These are phyloP conservation scores for Starmerella tilneyi DNA, from an alignment of 805 yeast species.

Conservation along the genomic window DNA sequence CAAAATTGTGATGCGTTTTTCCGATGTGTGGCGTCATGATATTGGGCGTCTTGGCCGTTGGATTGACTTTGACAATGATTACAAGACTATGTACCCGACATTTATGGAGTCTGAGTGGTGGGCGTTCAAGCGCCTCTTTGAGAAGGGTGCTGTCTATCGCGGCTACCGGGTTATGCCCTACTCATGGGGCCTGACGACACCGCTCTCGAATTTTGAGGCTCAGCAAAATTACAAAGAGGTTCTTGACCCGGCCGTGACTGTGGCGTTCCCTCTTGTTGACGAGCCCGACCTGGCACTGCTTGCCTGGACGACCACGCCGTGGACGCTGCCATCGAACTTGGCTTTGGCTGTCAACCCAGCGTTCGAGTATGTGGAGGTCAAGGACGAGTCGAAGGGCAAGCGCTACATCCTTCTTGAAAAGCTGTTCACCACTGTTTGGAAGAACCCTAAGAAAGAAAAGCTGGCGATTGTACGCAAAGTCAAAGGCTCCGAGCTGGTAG, in stretches of 20 bases:
- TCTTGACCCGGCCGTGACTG: constrained; percentile 88
- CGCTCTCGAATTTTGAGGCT: constrained; percentile 94
- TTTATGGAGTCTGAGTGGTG: constrained; percentile 99
- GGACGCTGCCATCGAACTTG: constrained; percentile 95
- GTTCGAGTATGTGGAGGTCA: constrained; percentile 83
- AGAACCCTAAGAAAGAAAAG: constrained; percentile 87
- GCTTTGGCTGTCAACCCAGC: constrained; percentile 86
- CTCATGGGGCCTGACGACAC: constrained; percentile 94
- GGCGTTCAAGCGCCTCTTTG: constrained; percentile 84
- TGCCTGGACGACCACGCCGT: constrained; percentile 99
- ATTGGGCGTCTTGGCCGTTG: constrained; percentile 95
- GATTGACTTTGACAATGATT: constrained; percentile 98
- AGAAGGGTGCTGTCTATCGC: constrained; percentile 81
- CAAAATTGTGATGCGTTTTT: constrained; percentile 93
- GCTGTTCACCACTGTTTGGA: constrained; percentile 73
- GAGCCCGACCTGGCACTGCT: constrained; percentile 77
- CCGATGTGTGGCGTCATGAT: constrained; percentile 87
- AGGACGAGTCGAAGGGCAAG: constrained; percentile 68
- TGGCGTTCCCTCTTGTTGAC: constrained; percentile 71
- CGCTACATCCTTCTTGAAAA: constrained; percentile 77
- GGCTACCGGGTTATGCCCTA: constrained; percentile 98
- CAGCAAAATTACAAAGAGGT: constrained; percentile 97
- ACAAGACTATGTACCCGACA: constrained; percentile 87
- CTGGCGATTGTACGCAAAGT: constrained; percentile 71
- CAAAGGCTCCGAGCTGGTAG: constrained; percentile 69